Conservation (phyloP, 2,329 filamentous ascomycete species). For the Ilyonectria mors-panacis region DNA sequence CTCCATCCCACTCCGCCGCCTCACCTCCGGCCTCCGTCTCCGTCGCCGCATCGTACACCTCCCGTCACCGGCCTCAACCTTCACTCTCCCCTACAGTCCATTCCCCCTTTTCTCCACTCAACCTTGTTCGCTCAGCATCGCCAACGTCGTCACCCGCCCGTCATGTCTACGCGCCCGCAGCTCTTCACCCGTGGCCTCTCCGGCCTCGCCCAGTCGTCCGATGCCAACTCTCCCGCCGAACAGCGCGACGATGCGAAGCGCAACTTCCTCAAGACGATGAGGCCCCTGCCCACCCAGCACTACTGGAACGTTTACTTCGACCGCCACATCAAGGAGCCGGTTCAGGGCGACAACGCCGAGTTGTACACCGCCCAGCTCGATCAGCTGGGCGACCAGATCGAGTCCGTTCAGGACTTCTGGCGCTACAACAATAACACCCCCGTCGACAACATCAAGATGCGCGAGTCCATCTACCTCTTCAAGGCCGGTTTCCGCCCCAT, state of each 20-base stretch:
- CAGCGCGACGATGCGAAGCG: constrained; percentile 85
- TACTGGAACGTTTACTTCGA: constrained; percentile 84
- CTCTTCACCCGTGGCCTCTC: constrained; percentile 77
- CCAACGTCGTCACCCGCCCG: constrained; percentile 40
- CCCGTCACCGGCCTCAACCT: not conserved
- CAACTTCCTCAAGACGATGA: constrained; percentile 83
- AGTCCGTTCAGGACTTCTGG: constrained; percentile 89
- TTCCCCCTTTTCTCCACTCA: not conserved
- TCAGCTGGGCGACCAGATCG: constrained; percentile 76
- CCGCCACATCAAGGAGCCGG: constrained; percentile 59
- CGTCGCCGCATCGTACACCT: constrained; percentile 8
- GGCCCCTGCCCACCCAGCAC: constrained; percentile 82
- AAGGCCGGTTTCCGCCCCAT: constrained; percentile 82
- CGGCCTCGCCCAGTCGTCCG: constrained; percentile 71
- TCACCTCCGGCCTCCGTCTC: constrained; percentile 29
- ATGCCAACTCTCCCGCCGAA: constrained; percentile 78
- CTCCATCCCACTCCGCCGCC: constrained; percentile 13
- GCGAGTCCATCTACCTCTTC: constrained; percentile 85
- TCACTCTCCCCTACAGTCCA: not conserved
- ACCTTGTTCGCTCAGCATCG: not conserved
- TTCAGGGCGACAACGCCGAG: constrained; percentile 55
- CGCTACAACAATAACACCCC: constrained; percentile 87
- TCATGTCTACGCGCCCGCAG: constrained; percentile 70
- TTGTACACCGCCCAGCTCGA: constrained; percentile 71
- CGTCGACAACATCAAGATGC: constrained; percentile 81